phyloP scores from a whole-genome alignment of 805 yeast species.

The Sungouiozyma ichnusensis region DNA sequence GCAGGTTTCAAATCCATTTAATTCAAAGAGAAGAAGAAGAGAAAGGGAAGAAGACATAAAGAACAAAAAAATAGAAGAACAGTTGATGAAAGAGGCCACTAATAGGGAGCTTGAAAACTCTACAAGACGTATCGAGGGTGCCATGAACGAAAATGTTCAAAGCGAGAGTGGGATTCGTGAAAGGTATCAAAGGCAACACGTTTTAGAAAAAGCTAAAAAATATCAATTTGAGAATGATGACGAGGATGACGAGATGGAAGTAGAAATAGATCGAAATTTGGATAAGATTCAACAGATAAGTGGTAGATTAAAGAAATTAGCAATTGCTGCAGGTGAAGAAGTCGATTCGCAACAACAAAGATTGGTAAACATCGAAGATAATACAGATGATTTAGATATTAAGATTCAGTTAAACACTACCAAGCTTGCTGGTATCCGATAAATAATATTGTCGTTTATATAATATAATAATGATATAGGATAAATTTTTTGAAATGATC shows the following conservation, averaged over 20 bases:
- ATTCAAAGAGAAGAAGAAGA: conserved; percentile 61
- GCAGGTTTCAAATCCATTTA: conserved; percentile 78
- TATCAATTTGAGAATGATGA: conserved; percentile 83
- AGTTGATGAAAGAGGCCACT: conserved; percentile 49
- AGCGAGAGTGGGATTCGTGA: conserved; percentile 25
- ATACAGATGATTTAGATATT: conserved; percentile 76
- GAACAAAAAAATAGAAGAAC: conserved; percentile 50
- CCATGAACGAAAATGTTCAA: conserved; percentile 39
- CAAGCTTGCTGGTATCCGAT: conserved; percentile 47
- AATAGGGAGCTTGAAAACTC: conserved; percentile 50
- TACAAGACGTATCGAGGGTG: conserved; percentile 58
- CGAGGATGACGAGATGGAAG: conserved; percentile 88
- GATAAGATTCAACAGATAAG: conserved; percentile 66
- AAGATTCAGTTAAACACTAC: conserved; percentile 70
- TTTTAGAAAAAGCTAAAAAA: conserved; percentile 43
- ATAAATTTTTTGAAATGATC: too few species aligned
- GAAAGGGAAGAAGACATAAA: conserved; percentile 64
- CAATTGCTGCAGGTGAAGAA: conserved; percentile 64
- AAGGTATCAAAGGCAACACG: conserved; percentile 30
- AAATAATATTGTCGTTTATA: conserved; percentile 6
- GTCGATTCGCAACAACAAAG: conserved; percentile 68
- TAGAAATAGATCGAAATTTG: conserved; percentile 73
- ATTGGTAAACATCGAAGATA: conserved; percentile 65
- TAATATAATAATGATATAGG: too few species aligned
- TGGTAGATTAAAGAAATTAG: conserved; percentile 59